A percentile compares a stretch with the other conserved stretches of the same genome.
Evolutionary conservation across 106 monocot species (phyloP).

Genomic region (Cymbidium sinense): DNA sequence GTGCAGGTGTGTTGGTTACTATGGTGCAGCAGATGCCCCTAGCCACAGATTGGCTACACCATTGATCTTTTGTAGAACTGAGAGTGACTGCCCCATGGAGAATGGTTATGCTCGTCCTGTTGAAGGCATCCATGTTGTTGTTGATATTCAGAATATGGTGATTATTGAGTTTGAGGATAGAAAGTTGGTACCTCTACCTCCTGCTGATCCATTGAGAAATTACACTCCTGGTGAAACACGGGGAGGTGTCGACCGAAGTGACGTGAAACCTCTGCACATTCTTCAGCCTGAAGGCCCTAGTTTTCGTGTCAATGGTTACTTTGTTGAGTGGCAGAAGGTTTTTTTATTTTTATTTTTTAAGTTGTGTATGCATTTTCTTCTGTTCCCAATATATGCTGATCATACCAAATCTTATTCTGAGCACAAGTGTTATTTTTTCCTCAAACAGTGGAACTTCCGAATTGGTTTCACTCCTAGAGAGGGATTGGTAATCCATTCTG

Average conservation of each 20-base stretch:
- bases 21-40: conserved; percentile 79
- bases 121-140: conserved; percentile 74
- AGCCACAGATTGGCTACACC: conserved; percentile 84
- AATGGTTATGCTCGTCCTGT: conserved; percentile 95
- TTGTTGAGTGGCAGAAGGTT: conserved; percentile 95
- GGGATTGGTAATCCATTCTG: conserved; percentile 82
- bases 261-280: conserved; percentile 82
- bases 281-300: conserved; percentile 90
- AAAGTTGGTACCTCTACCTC: conserved; percentile 80
- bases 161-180: conserved; percentile 84
- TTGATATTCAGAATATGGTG: conserved; percentile 81
- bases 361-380: background rate
- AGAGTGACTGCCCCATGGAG: conserved; percentile 88
- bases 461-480: conserved; percentile 92
- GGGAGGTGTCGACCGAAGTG: conserved; percentile 85
- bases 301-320: conserved; percentile 81
- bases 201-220: conserved; percentile 85
- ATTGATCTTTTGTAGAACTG: conserved; percentile 87
- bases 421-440: conserved; percentile 4
- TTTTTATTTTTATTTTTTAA: conserved; percentile 7
- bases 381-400: background rate
- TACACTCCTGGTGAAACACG: conserved; percentile 88
- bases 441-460: conserved; percentile 83
- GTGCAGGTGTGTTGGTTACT: conserved; percentile 77
- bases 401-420: background rate